These are phyloP conservation scores for Omphalotus olearius DNA, from an alignment of 1,284 basidiomycete genomes.

Conservation along the genomic window DNA sequence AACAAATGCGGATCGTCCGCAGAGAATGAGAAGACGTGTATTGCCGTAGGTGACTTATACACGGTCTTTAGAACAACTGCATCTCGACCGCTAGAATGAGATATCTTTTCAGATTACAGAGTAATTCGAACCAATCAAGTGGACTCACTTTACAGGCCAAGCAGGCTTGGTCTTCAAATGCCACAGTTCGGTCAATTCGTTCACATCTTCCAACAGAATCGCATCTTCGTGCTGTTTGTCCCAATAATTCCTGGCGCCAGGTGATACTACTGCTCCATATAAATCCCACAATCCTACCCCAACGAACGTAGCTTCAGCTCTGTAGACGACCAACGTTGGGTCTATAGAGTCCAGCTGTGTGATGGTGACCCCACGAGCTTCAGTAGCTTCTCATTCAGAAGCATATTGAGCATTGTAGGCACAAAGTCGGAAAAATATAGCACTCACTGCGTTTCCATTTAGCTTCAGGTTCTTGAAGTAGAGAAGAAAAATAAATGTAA, in stretches of 20 bases:
- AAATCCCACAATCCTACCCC: conserved; percentile 96
- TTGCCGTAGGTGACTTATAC: conserved; percentile 94
- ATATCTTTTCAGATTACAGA: neutral
- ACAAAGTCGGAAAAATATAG: conserved; percentile 8
- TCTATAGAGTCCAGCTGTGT: conserved; percentile 98
- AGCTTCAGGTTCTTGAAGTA: conserved; percentile 96
- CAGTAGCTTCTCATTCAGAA: conserved; percentile 52
- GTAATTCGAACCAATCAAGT: conserved; percentile 9
- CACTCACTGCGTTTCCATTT: conserved; percentile 88
- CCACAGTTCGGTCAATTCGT: conserved; percentile 91
- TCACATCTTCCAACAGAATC: conserved; percentile 83
- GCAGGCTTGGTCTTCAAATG: conserved; percentile 84
- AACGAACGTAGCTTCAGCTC: conserved; percentile 96
- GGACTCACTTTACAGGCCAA: conserved; percentile 85
- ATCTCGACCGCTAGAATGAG: conserved; percentile 72
- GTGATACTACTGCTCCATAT: conserved; percentile 83
- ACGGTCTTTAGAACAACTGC: conserved; percentile 90
- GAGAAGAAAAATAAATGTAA: conserved; percentile 97
- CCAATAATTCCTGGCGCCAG: conserved; percentile 83
- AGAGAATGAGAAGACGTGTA: conserved; percentile 96
- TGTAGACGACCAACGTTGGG: conserved; percentile 93
- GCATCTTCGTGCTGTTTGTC: conserved; percentile 90
- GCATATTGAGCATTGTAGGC: conserved; percentile 2
- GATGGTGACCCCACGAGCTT: conserved; percentile 86
- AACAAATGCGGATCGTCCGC: conserved; percentile 85